phyloP scores from a whole-genome alignment of 345 rosid species.

The Rhodamnia argentea region DNA sequence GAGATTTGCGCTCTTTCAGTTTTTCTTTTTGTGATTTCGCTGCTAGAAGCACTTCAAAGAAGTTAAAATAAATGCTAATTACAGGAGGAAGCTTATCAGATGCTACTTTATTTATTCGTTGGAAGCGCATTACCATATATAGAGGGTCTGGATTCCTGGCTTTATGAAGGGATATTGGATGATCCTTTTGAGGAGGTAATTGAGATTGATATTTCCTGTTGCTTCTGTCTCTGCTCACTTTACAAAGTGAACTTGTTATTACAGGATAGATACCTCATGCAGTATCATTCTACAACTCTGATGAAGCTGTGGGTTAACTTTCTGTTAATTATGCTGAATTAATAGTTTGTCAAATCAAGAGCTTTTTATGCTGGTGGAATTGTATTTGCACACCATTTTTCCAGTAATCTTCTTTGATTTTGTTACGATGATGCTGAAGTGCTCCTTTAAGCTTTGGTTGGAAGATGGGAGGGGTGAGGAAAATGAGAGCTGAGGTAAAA shows the following conservation, averaged over 20 bases:
- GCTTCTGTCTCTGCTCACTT: neutral
- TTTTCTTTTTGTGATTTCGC: neutral
- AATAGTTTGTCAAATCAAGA: neutral
- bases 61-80: constrained; percentile 11
- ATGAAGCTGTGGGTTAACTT: neutral
- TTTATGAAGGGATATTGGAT: constrained; percentile 77
- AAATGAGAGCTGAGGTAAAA: neutral
- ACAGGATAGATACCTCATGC: neutral
- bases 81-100: constrained; percentile 73
- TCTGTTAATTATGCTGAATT: neutral
- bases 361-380: neutral
- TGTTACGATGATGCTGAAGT: neutral
- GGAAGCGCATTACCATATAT: constrained; percentile 71
- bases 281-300: neutral
- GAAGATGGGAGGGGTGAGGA: neutral
- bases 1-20: neutral
- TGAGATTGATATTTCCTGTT: neutral
- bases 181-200: constrained; percentile 94
- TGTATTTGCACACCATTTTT: neutral
- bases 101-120: constrained; percentile 73
- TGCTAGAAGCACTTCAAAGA: neutral
- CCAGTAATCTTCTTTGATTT: neutral
- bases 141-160: constrained; percentile 82
- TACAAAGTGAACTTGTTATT: neutral
- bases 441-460: neutral